Base-by-base conservation (phyloP, 106 monocot genomes). In the Narthecium ossifragum region DNA sequence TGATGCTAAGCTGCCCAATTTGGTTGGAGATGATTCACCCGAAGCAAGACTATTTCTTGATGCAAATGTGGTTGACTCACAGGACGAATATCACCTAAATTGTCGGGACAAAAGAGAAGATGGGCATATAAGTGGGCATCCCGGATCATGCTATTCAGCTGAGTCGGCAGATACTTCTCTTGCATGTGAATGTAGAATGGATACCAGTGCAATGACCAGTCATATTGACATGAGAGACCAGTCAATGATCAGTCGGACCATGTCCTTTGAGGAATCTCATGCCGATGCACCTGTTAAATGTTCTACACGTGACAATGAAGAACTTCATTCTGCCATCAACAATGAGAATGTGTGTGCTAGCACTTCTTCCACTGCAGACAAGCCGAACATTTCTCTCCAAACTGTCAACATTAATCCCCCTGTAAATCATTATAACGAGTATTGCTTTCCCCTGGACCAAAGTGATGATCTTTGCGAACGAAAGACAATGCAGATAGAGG, bases 1-100 rank as follows among this genome's bases (percentile, higher is more conserved):
- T 45, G 66, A 17, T 36, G 17, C 68, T n/a, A 36, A 56, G 10
- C 4, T 62, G 23, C 39, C 26, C 17, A 21, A 25, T 40, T 26
- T 39, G 26, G 55, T 62, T 15, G 38, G 56, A 41, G 22, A 62
- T 46, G 22, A 14, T 8, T 68, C 68, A 48, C 61, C 47, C 31
- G 60, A 50, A 41, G 65, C n/a, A 43, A 40, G 55, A 60, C 37
- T 57, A 45, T 6, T 63, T 24, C 3, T 28, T 37, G 39, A 63
- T 46, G 55, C 50, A 51, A 31, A 48, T 70, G 7, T 50, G 45
- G 20, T 18, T 51, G 47, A 47, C 33, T 14, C 60, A 39, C 59
- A 59, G 18, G 17, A 26, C 11, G 34, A 36, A n/a, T 38, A 39
- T 17, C 40, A 57, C 12, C 17, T 50, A 24, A 64, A 64, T 38